Conservation (phyloP, 106 monocot species). For the Gastrodia elata region DNA sequence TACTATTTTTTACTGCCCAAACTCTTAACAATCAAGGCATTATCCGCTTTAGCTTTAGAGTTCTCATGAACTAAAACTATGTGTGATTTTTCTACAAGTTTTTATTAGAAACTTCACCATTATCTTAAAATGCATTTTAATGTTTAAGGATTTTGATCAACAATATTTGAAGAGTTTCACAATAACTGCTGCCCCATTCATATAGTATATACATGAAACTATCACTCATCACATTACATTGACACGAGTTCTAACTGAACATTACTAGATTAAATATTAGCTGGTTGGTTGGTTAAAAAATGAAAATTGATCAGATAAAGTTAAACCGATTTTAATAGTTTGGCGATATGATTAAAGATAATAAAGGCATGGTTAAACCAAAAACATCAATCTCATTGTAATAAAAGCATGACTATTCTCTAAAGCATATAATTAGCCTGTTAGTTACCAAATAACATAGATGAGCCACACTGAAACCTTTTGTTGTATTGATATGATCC, state of each 20-base stretch:
- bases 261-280: neutral
- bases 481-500: conserved; percentile 87
- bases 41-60: too few species aligned
- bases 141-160: too few species aligned
- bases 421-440: neutral
- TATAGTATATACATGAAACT: neutral
- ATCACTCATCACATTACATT: neutral
- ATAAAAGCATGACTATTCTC: neutral
- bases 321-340: neutral
- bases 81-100: too few species aligned
- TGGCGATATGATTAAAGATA: neutral
- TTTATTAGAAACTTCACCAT: too few species aligned
- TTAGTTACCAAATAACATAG: conserved; percentile 75
- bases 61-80: too few species aligned
- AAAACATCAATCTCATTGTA: neutral
- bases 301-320: neutral
- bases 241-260: neutral
- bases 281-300: neutral
- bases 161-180: neutral
- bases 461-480: conserved; percentile 84
- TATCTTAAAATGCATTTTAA: too few species aligned
- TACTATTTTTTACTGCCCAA: too few species aligned
- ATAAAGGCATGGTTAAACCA: neutral
- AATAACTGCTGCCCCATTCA: neutral
- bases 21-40: too few species aligned